phyloP scores from a whole-genome alignment of 1,284 basidiomycete genomes.

The Leccinum solheimii region DNA sequence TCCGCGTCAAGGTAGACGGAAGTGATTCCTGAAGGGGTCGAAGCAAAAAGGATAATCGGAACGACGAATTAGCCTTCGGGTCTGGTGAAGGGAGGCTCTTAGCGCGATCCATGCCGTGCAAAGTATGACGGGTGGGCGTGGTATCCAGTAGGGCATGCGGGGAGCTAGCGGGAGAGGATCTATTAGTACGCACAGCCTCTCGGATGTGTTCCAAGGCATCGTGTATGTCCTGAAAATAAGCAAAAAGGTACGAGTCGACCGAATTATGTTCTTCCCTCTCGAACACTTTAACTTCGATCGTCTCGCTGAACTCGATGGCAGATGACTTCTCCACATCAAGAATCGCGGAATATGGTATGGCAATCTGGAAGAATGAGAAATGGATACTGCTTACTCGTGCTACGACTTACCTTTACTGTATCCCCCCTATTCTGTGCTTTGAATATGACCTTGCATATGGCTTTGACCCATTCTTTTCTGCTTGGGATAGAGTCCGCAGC shows the following conservation, averaged over 20 bases:
- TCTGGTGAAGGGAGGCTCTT: conserved; percentile 36
- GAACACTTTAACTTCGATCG: conserved; percentile 88
- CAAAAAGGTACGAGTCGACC: conserved; percentile 90
- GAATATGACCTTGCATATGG: conserved; percentile 89
- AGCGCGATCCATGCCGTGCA: conserved; percentile 40
- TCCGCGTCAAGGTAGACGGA: conserved; percentile 37
- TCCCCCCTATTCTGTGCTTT: conserved; percentile 96
- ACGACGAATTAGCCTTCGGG: conserved; percentile 42
- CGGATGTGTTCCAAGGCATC: conserved; percentile 78
- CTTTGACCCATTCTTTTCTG: conserved; percentile 92
- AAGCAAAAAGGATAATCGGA: conserved; percentile 61
- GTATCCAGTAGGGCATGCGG: conserved; percentile 64
- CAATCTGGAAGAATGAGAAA: conserved; percentile 58
- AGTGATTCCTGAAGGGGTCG: conserved; percentile 61
- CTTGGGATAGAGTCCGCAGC: conserved; percentile 79
- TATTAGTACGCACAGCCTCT: conserved; percentile 63
- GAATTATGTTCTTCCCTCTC: conserved; percentile 79
- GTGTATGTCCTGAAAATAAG: conserved; percentile 83
- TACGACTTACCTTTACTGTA: conserved; percentile 73
- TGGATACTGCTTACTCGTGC: neutral
- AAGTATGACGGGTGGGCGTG: conserved; percentile 48
- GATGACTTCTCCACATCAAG: conserved; percentile 86
- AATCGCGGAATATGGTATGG: conserved; percentile 89
- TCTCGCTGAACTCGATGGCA: conserved; percentile 92
- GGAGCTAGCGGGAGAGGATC: conserved; percentile 42